Evolutionary conservation across 2,329 filamentous ascomycete genomes (phyloP).

Genomic region (Sarocladium kiliense): DNA sequence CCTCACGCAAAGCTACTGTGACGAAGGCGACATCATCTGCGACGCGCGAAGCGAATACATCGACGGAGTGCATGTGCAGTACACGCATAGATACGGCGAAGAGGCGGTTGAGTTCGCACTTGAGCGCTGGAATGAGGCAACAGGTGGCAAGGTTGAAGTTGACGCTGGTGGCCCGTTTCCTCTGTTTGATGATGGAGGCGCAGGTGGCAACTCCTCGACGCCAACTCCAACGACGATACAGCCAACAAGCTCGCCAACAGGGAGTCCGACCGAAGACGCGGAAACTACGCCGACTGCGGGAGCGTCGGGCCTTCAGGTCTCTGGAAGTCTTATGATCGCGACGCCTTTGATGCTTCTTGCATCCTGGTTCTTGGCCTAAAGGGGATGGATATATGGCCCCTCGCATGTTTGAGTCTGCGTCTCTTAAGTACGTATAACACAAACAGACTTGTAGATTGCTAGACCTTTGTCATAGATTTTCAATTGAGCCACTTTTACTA

Average conservation of each 20-base stretch:
- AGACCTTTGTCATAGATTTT: too few species aligned
- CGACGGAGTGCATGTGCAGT: slow-evolving; percentile 25
- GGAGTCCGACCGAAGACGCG: background rate
- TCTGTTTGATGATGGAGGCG: background rate
- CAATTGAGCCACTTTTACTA: too few species aligned
- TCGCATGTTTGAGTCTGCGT: too few species aligned
- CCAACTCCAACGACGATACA: background rate
- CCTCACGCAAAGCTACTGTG: slow-evolving; percentile 35
- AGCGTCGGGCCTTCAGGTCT: background rate
- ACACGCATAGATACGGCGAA: slow-evolving; percentile 29
- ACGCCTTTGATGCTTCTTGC: background rate
- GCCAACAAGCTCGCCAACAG: background rate
- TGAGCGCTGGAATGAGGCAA: slow-evolving; percentile 21
- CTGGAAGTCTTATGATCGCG: background rate
- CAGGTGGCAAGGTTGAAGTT: background rate
- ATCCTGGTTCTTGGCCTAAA: too few species aligned
- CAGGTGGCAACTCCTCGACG: background rate
- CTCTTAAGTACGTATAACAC: too few species aligned
- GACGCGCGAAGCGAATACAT: slow-evolving; percentile 22
- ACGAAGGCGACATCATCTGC: slow-evolving; percentile 37
- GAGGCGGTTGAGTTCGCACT: slow-evolving; percentile 31
- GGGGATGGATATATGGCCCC: too few species aligned
- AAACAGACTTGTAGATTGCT: too few species aligned
- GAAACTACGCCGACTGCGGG: background rate
- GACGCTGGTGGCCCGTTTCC: background rate